Conservation (phyloP, 1,139 yeast species). For the Groenewaldozyma sp. region DNA sequence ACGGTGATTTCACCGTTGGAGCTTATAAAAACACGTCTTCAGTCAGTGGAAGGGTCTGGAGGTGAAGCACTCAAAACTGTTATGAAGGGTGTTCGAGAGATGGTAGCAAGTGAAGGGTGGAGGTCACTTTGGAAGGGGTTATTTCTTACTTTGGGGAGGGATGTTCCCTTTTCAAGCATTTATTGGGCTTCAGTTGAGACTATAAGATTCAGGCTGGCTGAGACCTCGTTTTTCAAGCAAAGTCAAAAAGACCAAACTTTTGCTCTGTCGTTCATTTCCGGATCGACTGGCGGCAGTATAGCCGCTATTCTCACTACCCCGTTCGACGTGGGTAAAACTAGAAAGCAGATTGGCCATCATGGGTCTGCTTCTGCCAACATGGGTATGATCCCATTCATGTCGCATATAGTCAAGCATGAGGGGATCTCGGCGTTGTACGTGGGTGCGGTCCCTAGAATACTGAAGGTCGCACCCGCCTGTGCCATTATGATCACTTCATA, state of each 20-base stretch:
- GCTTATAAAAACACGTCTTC: slow-evolving; percentile 76
- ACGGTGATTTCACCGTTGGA: slow-evolving; percentile 84
- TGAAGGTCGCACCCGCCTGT: slow-evolving; percentile 94
- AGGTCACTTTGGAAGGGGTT: slow-evolving; percentile 73
- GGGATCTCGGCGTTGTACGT: slow-evolving; percentile 73
- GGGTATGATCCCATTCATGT: slow-evolving; percentile 58
- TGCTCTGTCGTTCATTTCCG: slow-evolving; percentile 67
- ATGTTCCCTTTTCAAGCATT: slow-evolving; percentile 91
- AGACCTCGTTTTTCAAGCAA: slow-evolving; percentile 17
- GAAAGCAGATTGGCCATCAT: slow-evolving; percentile 58
- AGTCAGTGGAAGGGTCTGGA: slow-evolving; percentile 43
- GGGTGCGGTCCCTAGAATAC: slow-evolving; percentile 75
- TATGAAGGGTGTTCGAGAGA: slow-evolving; percentile 45
- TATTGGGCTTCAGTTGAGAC: slow-evolving; percentile 69
- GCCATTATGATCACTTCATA: slow-evolving; percentile 97
- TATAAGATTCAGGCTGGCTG: slow-evolving; percentile 20
- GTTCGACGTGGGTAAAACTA: slow-evolving; percentile 93
- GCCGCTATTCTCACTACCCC: slow-evolving; percentile 90
- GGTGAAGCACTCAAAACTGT: slow-evolving; percentile 31
- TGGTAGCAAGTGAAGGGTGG: slow-evolving; percentile 51
- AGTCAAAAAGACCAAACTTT: slow-evolving; percentile 44
- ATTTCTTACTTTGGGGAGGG: slow-evolving; percentile 86
- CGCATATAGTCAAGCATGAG: slow-evolving; percentile 54
- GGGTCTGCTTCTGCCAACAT: slow-evolving; percentile 25
- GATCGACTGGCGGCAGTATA: slow-evolving; percentile 72